These are phyloP conservation scores for Cruciata laevipes DNA, from an alignment of 257 asterid species.

Conservation along the genomic window DNA sequence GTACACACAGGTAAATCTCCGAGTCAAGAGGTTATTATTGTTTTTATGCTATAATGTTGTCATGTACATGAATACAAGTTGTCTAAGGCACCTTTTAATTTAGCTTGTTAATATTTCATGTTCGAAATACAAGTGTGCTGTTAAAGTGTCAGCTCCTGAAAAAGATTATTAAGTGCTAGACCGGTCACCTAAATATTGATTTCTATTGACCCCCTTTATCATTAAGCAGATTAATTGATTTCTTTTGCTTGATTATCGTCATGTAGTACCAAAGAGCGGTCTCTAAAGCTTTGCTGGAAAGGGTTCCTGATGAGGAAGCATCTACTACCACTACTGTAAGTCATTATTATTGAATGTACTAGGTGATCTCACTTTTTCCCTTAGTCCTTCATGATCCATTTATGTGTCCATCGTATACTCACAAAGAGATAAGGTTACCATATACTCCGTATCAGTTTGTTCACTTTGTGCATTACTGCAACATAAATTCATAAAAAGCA, in stretches of 20 bases:
- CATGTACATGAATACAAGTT: not conserved
- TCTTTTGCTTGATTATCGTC: slow-evolving; percentile 3
- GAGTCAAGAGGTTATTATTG: not conserved
- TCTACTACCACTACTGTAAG: slow-evolving; percentile 60
- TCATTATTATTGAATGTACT: slow-evolving; percentile 7
- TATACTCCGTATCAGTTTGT: not conserved
- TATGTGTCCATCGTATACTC: not conserved
- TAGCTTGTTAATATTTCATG: not conserved
- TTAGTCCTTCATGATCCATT: not conserved
- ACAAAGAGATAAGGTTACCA: not conserved
- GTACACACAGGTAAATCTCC: slow-evolving; percentile 65
- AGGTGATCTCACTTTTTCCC: not conserved
- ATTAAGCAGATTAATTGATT: no score
- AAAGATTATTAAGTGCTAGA: no score
- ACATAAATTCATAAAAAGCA: not conserved
- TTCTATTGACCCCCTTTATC: not conserved
- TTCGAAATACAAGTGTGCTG: no score
- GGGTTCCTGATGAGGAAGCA: slow-evolving; percentile 82
- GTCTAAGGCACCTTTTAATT: no score
- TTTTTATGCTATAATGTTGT: not conserved
- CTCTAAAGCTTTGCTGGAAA: slow-evolving; percentile 84
- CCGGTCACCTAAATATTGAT: no score
- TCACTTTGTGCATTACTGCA: not conserved
- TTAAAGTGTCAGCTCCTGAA: no score
- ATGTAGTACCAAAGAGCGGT: slow-evolving; percentile 93